Base-by-base conservation (phyloP, 148 eudicot species). In the Cornus suecica region DNA sequence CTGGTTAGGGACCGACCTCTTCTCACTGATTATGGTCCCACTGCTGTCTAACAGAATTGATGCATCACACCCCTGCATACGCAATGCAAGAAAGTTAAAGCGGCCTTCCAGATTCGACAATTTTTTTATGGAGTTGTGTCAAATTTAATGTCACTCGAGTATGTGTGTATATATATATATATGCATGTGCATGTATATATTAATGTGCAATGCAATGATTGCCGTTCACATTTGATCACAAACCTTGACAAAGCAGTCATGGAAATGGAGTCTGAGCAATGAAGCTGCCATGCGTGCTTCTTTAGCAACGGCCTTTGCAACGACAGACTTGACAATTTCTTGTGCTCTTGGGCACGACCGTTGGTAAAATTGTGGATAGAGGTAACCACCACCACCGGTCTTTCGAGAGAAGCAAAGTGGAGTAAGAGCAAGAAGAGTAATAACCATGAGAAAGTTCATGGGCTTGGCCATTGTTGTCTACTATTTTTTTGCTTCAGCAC, bases 261-360 rank as follows among this genome's bases (percentile, higher is more conserved):
- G 97, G 76, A 93, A 93, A 76, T 87, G 91, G 65, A 93, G 93
- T 70, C 97, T 77, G 18, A 93, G 86, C 77, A 93, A 81, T 65
- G 98, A 93, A 80, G 95, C 98, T 23, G 96, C 98, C 90, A 85
- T 91, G 26, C 96, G 87, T 8, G 92, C 83, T 9, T 93, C 98
- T 80, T 27, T 84, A 11, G 88, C 86, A 5, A 86, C 88, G 0
- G 95, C 94, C 79, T 88, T 84, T 5, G 88, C 90, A 24, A 93
- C 91, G 0, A 89, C 82, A 25, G 88, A 85, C 71, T 82, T 78
- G 28, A 93, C 88, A 5, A 93, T 93, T 5, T 88, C 78, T 62
- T 74, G 72, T 0, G 83, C 92, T 62, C 78, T 79, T 0, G 98
- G 98, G 80, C 98, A 93, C 7, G 98, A 86, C 11, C 81, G 85